phyloP scores from a whole-genome alignment of 148 eudicot genomes.

The Polygonum aviculare region DNA sequence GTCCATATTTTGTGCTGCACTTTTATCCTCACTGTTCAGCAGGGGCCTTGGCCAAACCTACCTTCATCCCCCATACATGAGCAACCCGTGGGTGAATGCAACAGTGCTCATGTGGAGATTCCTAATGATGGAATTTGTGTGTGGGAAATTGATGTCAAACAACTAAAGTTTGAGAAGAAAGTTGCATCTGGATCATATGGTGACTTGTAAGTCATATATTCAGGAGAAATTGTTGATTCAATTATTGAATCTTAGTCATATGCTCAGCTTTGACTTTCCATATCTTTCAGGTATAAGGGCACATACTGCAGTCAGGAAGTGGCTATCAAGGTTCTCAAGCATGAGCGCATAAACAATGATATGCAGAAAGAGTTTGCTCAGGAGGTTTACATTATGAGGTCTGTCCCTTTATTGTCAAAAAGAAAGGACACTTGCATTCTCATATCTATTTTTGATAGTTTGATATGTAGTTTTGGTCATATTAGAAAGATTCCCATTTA shows the following conservation, averaged over 20 bases:
- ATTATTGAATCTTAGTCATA: neutral
- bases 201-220: conserved; percentile 64
- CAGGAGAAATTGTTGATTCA: neutral
- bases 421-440: neutral
- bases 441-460: neutral
- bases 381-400: conserved; percentile 99
- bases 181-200: conserved; percentile 98
- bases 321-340: conserved; percentile 85
- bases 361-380: conserved; percentile 97
- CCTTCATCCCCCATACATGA: conserved; percentile 43
- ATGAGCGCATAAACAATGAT: conserved; percentile 74
- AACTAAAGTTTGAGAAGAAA: conserved; percentile 66
- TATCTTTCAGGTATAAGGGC: conserved; percentile 71
- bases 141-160: conserved; percentile 92
- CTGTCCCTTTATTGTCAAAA: conserved; percentile 1
- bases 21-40: conserved; percentile 30
- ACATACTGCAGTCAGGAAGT: conserved; percentile 92
- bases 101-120: conserved; percentile 59
- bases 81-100: conserved; percentile 32
- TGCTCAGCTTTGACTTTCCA: neutral
- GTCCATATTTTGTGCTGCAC: neutral
- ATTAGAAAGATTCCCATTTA: neutral
- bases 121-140: conserved; percentile 92
- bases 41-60: conserved; percentile 58
- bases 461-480: neutral